Evolutionary conservation across 106 monocot species (phyloP), one percentile per base, ranked within the genome.

Genomic region (Apostasia shenzhenica): DNA sequence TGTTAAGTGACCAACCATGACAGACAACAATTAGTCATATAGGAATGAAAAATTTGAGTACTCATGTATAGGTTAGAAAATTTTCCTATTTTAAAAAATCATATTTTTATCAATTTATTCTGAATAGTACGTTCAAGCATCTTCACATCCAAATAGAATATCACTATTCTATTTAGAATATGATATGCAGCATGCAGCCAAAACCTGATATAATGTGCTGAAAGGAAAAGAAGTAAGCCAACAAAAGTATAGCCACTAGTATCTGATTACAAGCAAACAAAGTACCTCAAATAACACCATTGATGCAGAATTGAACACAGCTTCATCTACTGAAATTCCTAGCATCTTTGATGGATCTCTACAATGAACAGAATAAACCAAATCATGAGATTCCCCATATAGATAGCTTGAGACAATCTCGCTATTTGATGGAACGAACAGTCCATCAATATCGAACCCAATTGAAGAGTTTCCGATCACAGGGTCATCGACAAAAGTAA

Each of bases 391-490:
- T 46, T 75, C 74, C 71, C 60, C 77, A 40, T 64, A 37, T 41
- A 75, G 68, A 52, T 70, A 68, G 38, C 51, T 77, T 43, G 26
- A 7, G 13, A 46, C 26, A 45, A 67, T 37, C 43, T 3, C 45
- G 68, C 74, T 62, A 69, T 70, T 45, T 68, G 79, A 77, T 62
- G 79, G 52, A 48, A 70, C 70, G 78, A 99, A 85, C 45, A 99
- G 72, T 3, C 99, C 99, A 85, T 93, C 73, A 65, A 99, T 80
- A 48, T 81, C 78, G 67, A 99, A 79, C 73, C 85, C 99, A 40
- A 93, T 55, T 60, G 85, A 90, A 26, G 86, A 81, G 55, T 89
- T 75, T 54, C 73, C 72, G 53, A 88, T 74, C n/a, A 81, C 41
- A 46, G 92, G 99, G 43, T 88, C 85, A 73, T 80, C 63, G 42